Evolutionary conservation across 2,329 filamentous ascomycete species (phyloP).

Genomic region (Neopestalotiopsis sp.): DNA sequence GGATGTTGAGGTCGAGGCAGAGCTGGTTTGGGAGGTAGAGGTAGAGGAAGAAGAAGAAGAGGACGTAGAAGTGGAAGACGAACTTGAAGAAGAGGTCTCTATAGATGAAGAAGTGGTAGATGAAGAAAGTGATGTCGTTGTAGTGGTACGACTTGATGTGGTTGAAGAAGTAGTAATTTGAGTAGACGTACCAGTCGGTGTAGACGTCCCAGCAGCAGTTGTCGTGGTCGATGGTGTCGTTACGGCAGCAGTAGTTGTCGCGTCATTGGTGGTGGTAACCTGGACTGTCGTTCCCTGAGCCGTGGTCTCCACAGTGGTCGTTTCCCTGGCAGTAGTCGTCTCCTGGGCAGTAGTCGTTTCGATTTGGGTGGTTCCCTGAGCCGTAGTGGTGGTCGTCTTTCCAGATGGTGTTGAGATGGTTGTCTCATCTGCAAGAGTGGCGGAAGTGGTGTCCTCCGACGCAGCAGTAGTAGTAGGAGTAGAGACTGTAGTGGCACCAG

Average conservation of each 20-base stretch:
- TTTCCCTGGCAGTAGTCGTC: slow-evolving; percentile 24
- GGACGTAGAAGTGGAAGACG: slow-evolving; percentile 7
- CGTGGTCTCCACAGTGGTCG: slow-evolving; percentile 12
- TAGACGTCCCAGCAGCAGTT: slow-evolving; percentile 28
- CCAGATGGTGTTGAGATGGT: not conserved
- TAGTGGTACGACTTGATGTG: slow-evolving; percentile 23
- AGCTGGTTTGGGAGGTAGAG: not conserved
- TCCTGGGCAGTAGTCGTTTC: slow-evolving; percentile 14
- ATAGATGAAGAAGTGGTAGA: slow-evolving; percentile 22
- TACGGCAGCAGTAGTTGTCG: slow-evolving; percentile 19
- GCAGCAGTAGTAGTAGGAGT: slow-evolving; percentile 5
- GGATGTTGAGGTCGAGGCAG: slow-evolving; percentile 20
- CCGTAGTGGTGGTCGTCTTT: slow-evolving; percentile 9
- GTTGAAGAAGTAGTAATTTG: slow-evolving; percentile 19
- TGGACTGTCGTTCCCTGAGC: not conserved
- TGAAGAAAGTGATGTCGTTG: slow-evolving; percentile 25
- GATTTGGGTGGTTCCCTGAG: not conserved
- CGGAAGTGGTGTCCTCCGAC: slow-evolving; percentile 16
- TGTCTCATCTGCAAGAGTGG: not conserved
- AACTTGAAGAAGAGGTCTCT: slow-evolving; percentile 18
- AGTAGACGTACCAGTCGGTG: slow-evolving; percentile 37
- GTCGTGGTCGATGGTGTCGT: not conserved
- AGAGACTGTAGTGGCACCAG: slow-evolving; percentile 23
- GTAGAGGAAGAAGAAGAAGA: not conserved
- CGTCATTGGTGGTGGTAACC: not conserved